Base-by-base conservation (phyloP, 768 basidiomycete species). In the Pisolithus orientalis region DNA sequence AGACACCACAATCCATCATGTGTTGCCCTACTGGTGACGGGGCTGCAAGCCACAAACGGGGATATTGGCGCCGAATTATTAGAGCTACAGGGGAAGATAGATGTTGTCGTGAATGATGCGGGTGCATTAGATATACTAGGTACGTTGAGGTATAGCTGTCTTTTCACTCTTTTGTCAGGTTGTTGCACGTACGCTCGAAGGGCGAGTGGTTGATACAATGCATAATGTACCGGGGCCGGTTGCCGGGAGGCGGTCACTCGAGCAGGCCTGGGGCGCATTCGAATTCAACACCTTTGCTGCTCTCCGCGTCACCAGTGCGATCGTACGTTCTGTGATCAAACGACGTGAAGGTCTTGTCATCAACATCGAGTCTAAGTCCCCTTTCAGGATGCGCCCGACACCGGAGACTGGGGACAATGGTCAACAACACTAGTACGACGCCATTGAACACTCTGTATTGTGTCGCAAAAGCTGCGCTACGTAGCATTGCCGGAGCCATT, bases 51-150 rank as follows among this genome's bases (percentile, higher is more conserved):
- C 21, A 21, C 21, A 21, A 21, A 84, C 21, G 80, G 80, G 37
- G 72, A 77, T 14, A 78, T 86, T 6, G 62, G 74, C 25, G 60
- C 60, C 7, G 79, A 74, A 2, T 75, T 90, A 53, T 66, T 82
- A 9, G 68, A 71, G 0, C 72, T 71, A 27, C 76, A 83, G 45
- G 87, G 86, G 0, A 74, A 64, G 51, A 82, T 91, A 34, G 87
- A 91, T 54, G 70, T 91, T 1, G 66, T 90, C 2, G 85, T 90
- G 40, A 90, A 90, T 61, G 90, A 90, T 54, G 90, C 89, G 3
- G 85, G 84, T n/a, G 63, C 67, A 1, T 47, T 70, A 3, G 61
- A 64, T 14, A 67, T 78, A 21, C 21, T 21, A 57, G 80, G 83
- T 80, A 53, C 34, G 31, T 32, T 2, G 9, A 38, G 72, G 56